Evolutionary conservation across 495 filamentous ascomycete genomes (phyloP), one percentile per base, ranked within the genome.

Genomic region (Podospora pseudoanserina): DNA sequence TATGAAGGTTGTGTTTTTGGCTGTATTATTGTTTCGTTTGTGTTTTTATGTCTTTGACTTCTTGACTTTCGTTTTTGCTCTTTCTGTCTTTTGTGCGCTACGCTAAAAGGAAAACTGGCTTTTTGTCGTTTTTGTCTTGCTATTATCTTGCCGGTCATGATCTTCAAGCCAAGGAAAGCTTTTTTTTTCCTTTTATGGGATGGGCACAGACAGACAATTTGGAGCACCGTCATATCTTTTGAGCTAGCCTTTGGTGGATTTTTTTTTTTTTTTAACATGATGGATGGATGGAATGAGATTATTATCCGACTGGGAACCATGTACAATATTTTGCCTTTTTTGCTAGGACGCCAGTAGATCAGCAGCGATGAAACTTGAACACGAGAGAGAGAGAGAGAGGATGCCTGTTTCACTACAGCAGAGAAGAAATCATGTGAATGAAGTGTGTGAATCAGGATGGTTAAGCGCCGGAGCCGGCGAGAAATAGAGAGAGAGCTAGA

Each of bases 31-130:
- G 34, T 49, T 49, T 6, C 2, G 1, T 9, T 16, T 49, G 7
- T 49, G 7, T 49, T 23, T 23, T 23, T 13, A 3, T 73, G n/a
- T 53, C 23, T 16, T 26, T 26, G 28, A 57, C 66, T 53, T 72
- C 58, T 72, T 26, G 39, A 23, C 15, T 56, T 30, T 55, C 61
- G 30, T 23, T 59, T 53, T 23, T 19, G 27, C 18, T 32, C 30
- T 34, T 54, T 18, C 26, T 53, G 34, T 7, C 13, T 28, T 53
- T 61, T n/a, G 56, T 58, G 23, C 18, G 23, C 3, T 27, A n/a
- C 5, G 56, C 18, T 5, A 58, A 32, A 5, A 32, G 56, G 23
- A 13, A 20, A 58, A 5, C 6, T 58, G n/a, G 56, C 5, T 20
- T 58, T 58, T 58, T 26, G 23, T 23, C 18, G 1, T 20, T 58